Base-by-base conservation (phyloP, 192 early-diverging fungal species). In the Linderina pennispora region DNA sequence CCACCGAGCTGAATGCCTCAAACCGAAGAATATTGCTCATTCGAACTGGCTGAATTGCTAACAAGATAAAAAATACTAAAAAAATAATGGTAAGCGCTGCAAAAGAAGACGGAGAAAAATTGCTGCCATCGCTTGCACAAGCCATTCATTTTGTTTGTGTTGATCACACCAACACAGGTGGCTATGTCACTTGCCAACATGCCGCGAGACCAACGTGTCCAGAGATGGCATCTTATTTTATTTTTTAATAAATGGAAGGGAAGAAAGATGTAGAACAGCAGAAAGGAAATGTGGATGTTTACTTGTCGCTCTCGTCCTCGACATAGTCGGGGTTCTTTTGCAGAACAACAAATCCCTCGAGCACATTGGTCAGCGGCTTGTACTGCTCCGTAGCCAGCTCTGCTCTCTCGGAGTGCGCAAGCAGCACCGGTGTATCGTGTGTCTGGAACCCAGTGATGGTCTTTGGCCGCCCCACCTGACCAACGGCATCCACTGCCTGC, bases 361-460 rank as follows among this genome's bases (percentile, higher is more conserved):
- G 65, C 33, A 91, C 83, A 23, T 78, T 81, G 19, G 87, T 83
- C 43, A 94, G 75, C 23, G 89, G 55, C n/a, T 90, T 63, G 55
- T 86, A 97, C 79, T 98, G 92, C 69, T 99, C 97, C 7, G 91
- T 97, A 18, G 89, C 92, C n/a, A 98, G 60, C 77, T 99, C 94
- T 3, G 97, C 95, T 40, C 97, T 81, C 77, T 99, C 97, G 37
- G 87, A 87, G 58, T 94, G 93, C 14, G 86, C 94, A 53, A 99
- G 60, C 64, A 99, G 72, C 15, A 99, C 95, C 1, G 97, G 97
- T 26, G 97, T 98, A 21, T 89, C 83, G 64, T 99, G 92, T 32
- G 95, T 91, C 70, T 98, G 94, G 85, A 98, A 99, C 17, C 97
- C 97, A 4, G 94, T 98, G 57, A 99, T 98, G 2, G 94, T 97